Percentiles rank a stretch among this genome's conserved stretches.
Evolutionary conservation across 345 rosid genomes (phyloP).

Genomic region (Cardamine chenopodiifolia): DNA sequence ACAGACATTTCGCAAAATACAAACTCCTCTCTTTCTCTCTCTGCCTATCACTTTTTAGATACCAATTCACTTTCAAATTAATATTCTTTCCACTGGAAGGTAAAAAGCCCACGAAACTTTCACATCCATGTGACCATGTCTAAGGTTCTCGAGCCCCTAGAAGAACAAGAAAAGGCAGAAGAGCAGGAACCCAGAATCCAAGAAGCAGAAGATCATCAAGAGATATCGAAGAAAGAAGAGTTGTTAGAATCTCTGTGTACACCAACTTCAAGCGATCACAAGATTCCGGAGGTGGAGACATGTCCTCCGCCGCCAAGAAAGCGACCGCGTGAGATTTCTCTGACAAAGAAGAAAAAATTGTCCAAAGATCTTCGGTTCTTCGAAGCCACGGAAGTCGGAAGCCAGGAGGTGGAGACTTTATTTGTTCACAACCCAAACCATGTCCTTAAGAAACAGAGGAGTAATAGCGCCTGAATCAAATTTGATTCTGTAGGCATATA

Average conservation of each 20-base stretch:
- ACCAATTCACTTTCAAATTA: constrained; percentile 26
- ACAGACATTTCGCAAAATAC: constrained; percentile 29
- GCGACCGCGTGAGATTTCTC: constrained; percentile 39
- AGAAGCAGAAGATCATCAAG: constrained; percentile 17
- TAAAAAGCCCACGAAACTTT: constrained; percentile 38
- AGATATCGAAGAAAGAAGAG: constrained; percentile 25
- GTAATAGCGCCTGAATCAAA: constrained; percentile 34
- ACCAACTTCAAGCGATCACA: constrained; percentile 44
- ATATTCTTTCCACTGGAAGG: constrained; percentile 34
- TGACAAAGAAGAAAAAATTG: constrained; percentile 29
- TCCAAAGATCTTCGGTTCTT: constrained; percentile 43
- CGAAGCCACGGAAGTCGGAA: constrained; percentile 42
- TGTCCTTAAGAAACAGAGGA: constrained; percentile 36
- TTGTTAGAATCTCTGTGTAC: constrained; percentile 37
- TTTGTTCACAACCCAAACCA: constrained; percentile 32
- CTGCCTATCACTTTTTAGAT: constrained; percentile 30
- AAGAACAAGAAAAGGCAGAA: constrained; percentile 20
- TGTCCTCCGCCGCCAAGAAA: constrained; percentile 45
- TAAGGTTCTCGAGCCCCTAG: constrained; percentile 38
- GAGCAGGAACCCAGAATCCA: constrained; percentile 27
- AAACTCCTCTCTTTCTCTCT: constrained; percentile 14
- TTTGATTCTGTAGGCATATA: constrained; percentile 13
- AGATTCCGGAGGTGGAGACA: constrained; percentile 39
- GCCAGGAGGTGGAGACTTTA: constrained; percentile 43
- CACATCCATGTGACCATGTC: constrained; percentile 46